phyloP scores from a whole-genome alignment of 1,284 basidiomycete species.

The Malassezia pachydermatis region DNA sequence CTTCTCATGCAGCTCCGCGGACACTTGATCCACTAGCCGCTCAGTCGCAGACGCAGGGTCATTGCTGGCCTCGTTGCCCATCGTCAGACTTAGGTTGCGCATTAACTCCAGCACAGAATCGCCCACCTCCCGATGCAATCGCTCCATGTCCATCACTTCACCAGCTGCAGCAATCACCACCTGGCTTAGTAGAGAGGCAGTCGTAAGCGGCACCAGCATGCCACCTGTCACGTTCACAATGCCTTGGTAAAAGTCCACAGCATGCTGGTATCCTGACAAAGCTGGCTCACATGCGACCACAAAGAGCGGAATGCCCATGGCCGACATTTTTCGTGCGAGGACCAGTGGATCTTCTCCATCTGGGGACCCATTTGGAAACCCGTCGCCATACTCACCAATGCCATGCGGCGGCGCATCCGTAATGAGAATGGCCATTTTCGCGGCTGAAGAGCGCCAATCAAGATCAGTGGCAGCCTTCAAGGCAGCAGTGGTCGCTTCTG shows the following conservation, averaged over 20 bases:
- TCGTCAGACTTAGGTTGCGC: slow-evolving; percentile 57
- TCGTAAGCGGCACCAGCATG: slow-evolving; percentile 85
- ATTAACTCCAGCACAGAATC: slow-evolving; percentile 85
- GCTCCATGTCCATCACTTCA: slow-evolving; percentile 94
- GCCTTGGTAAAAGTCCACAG: slow-evolving; percentile 76
- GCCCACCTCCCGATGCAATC: slow-evolving; percentile 84
- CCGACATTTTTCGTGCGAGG: slow-evolving; percentile 78
- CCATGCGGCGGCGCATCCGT: slow-evolving; percentile 95
- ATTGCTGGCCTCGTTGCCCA: slow-evolving; percentile 58
- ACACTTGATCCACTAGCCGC: slow-evolving; percentile 74
- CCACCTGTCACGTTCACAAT: slow-evolving; percentile 54
- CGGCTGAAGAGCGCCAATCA: slow-evolving; percentile 78
- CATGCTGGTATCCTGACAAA: slow-evolving; percentile 59
- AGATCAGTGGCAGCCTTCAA: slow-evolving; percentile 59
- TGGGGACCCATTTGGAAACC: slow-evolving; percentile 51
- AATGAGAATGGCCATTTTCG: slow-evolving; percentile 71
- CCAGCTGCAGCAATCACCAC: slow-evolving; percentile 94
- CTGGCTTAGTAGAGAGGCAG: slow-evolving; percentile 87
- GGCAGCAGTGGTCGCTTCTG: slow-evolving; percentile 92
- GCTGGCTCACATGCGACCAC: slow-evolving; percentile 92
- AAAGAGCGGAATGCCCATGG: slow-evolving; percentile 55
- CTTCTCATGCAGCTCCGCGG: slow-evolving; percentile 80
- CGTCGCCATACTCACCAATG: slow-evolving; percentile 62
- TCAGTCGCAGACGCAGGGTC: neutral
- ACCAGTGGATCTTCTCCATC: slow-evolving; percentile 72